Base-by-base conservation (phyloP, 2,329 filamentous ascomycete species). In the Didymella exigua region DNA sequence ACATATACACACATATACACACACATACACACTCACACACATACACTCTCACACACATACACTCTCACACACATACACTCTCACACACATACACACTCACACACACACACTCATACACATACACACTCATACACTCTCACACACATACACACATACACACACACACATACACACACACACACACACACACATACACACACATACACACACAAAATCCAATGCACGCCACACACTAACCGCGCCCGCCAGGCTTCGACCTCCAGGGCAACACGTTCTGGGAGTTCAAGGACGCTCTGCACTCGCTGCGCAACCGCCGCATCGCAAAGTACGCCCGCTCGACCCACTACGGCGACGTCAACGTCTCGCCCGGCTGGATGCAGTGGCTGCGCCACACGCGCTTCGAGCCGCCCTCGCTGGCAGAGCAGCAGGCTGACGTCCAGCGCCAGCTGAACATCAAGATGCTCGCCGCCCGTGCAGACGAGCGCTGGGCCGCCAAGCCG, bases 181-280 rank as follows among this genome's bases (percentile, higher is more conserved):
- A n/a, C n/a, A n/a, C n/a, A n/a, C n/a, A n/a, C n/a, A n/a, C n/a
- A n/a, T n/a, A n/a, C n/a, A n/a, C n/a, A n/a, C 11, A 10, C 48
- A 26, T 33, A 13, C 40, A 30, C 43, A 33, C 46, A 47, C 43
- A 14, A 13, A 10, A 23, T 13, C 34, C 21, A 14, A 27, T 10
- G 5, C 10, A 5, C 26, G 10, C 10, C 10, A 5, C 26, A 27
- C 10, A 27, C 26, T 27, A 27, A 27, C 26, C 26, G 5, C 26
- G n/a, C n/a, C 11, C 6, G 6, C 13, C 14, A 55, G 85, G 85
- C 67, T 78, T 80, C 61, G 85, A 88, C 71, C 78, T 88, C 42
- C 71, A 79, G 18, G 85, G 85, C 57, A 88, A 88, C 73, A 87
- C 85, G 9, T 88, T 82, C 71, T 88, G 85, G 85, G 85, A 87